These are phyloP conservation scores for Porcisia deanei DNA, from an alignment of 208 protist genomes.

Conservation along the genomic window DNA sequence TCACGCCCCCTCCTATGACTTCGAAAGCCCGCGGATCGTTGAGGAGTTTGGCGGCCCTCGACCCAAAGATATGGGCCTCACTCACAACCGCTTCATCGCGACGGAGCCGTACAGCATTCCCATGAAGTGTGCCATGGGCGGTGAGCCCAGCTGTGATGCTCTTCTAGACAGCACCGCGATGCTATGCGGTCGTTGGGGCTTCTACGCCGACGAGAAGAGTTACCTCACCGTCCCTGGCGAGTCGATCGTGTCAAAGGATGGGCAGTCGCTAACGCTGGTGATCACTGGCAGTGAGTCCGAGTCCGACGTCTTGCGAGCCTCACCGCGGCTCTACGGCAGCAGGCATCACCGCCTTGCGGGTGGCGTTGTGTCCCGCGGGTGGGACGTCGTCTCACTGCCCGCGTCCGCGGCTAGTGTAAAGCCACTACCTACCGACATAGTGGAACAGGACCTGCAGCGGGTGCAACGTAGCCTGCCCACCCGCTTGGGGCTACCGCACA, in stretches of 20 bases:
- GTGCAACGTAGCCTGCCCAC: conserved; percentile 72
- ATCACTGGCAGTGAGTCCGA: conserved; percentile 46
- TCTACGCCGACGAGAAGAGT: conserved; percentile 87
- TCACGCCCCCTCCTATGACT: conserved; percentile 85
- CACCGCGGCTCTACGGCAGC: conserved; percentile 72
- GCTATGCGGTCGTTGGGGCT: conserved; percentile 88
- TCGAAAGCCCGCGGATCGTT: conserved; percentile 85
- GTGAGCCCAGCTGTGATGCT: conserved; percentile 77
- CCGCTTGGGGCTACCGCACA: conserved; percentile 63
- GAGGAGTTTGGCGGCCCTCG: conserved; percentile 92
- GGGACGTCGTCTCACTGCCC: conserved; percentile 74
- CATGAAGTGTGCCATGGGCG: conserved; percentile 84
- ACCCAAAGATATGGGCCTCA: conserved; percentile 80
- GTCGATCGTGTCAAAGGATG: conserved; percentile 64
- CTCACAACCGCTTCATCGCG: conserved; percentile 70
- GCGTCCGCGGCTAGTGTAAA: conserved; percentile 3
- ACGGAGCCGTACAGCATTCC: conserved; percentile 90
- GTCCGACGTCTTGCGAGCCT: conserved; percentile 64
- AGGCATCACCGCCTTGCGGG: conserved; percentile 83
- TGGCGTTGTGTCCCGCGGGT: conserved; percentile 68
- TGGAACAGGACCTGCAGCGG: conserved; percentile 58
- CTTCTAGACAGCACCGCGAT: conserved; percentile 77
- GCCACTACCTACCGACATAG: conserved; percentile 42
- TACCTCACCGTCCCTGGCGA: conserved; percentile 75
- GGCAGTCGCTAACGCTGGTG: conserved; percentile 59